Percentiles rank a stretch among this genome's conserved stretches.
These are phyloP conservation scores for Hypoxylon sp. DNA, from an alignment of 2,329 filamentous ascomycete species.

Conservation along the genomic window DNA sequence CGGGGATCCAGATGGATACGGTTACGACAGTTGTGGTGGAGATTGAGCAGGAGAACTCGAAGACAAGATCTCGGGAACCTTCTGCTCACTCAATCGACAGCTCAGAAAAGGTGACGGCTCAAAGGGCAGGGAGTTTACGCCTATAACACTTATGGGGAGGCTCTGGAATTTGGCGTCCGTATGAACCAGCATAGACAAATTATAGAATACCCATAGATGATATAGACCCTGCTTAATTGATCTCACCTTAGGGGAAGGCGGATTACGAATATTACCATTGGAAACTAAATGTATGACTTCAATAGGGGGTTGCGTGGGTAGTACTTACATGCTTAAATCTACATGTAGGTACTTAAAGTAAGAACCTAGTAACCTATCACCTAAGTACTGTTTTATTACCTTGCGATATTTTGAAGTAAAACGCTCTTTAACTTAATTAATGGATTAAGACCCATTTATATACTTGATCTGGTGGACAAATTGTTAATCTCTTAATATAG, in stretches of 20 bases:
- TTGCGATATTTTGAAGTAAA: too few species aligned
- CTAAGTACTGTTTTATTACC: too few species aligned
- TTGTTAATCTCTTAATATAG: too few species aligned
- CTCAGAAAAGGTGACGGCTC: slow-evolving; percentile 33
- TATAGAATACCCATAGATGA: background rate
- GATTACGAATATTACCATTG: too few species aligned
- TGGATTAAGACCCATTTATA: too few species aligned
- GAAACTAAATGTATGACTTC: too few species aligned
- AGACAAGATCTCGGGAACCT: slow-evolving; percentile 37
- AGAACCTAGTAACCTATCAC: too few species aligned
- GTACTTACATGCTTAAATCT: too few species aligned
- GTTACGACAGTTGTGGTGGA: slow-evolving; percentile 53
- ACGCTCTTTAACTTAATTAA: too few species aligned
- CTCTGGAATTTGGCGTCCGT: background rate
- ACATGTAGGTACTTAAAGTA: too few species aligned
- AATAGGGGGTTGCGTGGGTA: too few species aligned
- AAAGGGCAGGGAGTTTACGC: slow-evolving; percentile 28
- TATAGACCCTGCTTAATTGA: background rate
- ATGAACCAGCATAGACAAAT: background rate
- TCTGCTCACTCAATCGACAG: slow-evolving; percentile 42
- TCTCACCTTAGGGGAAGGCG: background rate
- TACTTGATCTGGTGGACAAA: too few species aligned
- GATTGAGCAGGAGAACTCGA: slow-evolving; percentile 36
- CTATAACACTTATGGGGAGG: slow-evolving; percentile 5
- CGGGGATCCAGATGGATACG: slow-evolving; percentile 53